Evolutionary conservation across 441 rosid species (phyloP), one percentile per base, ranked within the genome.

Genomic region (Arabidopsis hybrid): DNA sequence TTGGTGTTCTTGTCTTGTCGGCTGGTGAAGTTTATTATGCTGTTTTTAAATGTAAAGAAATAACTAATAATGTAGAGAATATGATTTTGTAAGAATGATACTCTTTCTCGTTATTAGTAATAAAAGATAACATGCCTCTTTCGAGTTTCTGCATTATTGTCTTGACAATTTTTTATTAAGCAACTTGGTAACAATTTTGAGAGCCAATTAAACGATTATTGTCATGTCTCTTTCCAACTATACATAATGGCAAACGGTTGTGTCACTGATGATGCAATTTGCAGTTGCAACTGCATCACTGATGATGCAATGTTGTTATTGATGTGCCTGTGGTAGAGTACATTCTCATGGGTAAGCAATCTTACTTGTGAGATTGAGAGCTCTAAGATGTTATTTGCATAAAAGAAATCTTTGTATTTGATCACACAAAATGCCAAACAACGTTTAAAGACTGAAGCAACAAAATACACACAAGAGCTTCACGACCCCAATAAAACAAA

Each of bases 61-160:
- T 13, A 60, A 74, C 3, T 50, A 74, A 74, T 74, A 60, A 74
- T 59, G 78, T 51, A 14, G 67, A 74, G 71, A 38, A 53, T 10
- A 59, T 58, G 53, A 49, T 45, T 51, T 47, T 59, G 31, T 66
- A 49, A 17, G 53, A 46, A 58, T 73, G 59, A 58, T 58, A n/a
- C 34, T 74, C n/a, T 58, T 58, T 57, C 45, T 17, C 43, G 32
- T 59, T 42, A 42, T 59, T 45, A 65, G 29, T 26, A 26, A 2
- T 18, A 4, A 3, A 57, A 42, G 11, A 21, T 16, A 17, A 51
- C 11, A 40, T 6, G 55, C 14, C 31, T 35, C 40, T 55, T 53
- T 21, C 32, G 35, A 18, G 57, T 47, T 60, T 71, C 60, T 38
- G 8, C 67, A 73, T 65, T 73, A 58, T 73, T 58, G 53, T 58